Base-by-base conservation (phyloP, 345 rosid genomes). In the Aquilaria yunnanensis region DNA sequence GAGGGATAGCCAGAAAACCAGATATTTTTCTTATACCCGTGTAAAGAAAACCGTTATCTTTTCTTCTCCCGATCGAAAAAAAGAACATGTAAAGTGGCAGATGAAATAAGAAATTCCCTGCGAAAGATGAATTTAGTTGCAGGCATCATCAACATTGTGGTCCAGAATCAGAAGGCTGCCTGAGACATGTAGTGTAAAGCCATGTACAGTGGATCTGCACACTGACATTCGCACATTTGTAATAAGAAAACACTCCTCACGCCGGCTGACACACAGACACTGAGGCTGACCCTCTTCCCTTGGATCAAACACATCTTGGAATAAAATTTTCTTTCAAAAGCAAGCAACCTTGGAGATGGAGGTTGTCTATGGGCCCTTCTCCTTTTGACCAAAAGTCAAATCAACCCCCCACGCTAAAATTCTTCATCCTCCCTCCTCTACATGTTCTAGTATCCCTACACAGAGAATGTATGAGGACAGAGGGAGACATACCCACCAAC, bases 371-470 rank as follows among this genome's bases (percentile, higher is more conserved):
- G 57, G 75, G 81, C 52, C 73, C 73, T 12, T 4, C 9, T 5
- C 49, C 50, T 60, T 75, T 82, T 79, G 82, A 82, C 87, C 65
- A 68, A 12, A 69, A 64, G 65, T 72, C 78, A 69, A 73, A 74
- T 67, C 62, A 45, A n/a, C 0, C 54, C 62, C 51, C 9, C n/a
- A 32, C 32, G 2, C 46, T n/a, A 45, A 14, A 37, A 51, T 46
- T 12, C 14, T 16, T 5, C 13, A 16, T 16, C 5, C 32, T 30
- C 16, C 12, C 3, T 16, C 5, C 7, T 10, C n/a, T 55, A 34
- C 57, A 34, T 30, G 51, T 9, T 45, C 54, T 64, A 3, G 32
- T 31, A 12, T 55, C 34, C 2, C 2, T 6, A 33, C 32, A 12
- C 52, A 5, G 31, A 10, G 33, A 33, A 33, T 10, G 66, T 57